Evolutionary conservation across 345 rosid species (phyloP).

Genomic region (Eucalyptus urophylla): DNA sequence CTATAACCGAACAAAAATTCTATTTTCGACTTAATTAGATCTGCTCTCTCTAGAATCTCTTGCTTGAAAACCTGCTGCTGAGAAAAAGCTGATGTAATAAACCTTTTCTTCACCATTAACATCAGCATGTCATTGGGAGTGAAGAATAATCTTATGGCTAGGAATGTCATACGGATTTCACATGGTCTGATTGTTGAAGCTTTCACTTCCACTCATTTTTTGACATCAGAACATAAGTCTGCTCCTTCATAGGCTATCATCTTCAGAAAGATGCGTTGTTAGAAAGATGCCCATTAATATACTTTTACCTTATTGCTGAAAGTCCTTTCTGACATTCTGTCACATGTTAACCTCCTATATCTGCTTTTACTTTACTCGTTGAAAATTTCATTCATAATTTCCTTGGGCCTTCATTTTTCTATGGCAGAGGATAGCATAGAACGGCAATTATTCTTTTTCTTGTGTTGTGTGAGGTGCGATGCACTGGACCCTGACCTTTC

Average conservation of each 20-base stretch:
- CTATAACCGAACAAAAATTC: neutral
- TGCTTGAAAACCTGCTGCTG: neutral
- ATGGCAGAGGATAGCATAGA: neutral
- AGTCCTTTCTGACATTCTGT: neutral
- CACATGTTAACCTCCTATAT: neutral
- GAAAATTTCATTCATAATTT: neutral
- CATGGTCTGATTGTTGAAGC: neutral
- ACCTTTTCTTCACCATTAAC: neutral
- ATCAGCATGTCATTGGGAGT: neutral
- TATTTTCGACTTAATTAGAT: neutral
- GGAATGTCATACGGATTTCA: neutral
- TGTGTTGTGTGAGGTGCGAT: neutral
- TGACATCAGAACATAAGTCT: neutral
- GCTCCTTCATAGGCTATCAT: neutral
- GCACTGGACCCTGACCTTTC: neutral
- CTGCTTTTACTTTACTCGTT: neutral
- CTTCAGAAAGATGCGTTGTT: neutral
- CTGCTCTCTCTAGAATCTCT: neutral
- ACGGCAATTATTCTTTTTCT: neutral
- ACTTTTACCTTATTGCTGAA: neutral
- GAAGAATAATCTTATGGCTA: neutral
- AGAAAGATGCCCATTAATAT: neutral
- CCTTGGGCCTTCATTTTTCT: neutral
- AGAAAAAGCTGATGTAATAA: neutral
- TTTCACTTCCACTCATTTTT: neutral